Conservation (phyloP, 768 basidiomycete species). For the Tulasnella sp. region DNA sequence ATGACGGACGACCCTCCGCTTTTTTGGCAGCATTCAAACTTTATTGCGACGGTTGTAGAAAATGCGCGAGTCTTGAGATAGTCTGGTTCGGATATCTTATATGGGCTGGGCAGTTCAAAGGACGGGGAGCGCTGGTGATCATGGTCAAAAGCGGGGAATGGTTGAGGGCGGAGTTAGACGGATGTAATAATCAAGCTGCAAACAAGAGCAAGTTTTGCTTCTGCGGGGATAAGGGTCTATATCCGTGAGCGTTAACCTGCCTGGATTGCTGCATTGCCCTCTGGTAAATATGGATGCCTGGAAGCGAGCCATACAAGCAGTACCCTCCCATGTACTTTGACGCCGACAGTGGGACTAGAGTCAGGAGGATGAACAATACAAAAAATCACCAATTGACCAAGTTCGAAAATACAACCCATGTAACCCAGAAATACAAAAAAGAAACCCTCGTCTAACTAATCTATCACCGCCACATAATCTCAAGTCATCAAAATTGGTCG, state of each 20-base stretch:
- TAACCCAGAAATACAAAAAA: background rate
- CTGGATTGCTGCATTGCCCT: too few relatives aligned
- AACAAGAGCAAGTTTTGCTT: background rate
- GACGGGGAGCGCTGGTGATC: background rate
- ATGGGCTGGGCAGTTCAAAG: background rate
- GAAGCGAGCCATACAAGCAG: too few relatives aligned
- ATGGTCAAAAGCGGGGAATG: background rate
- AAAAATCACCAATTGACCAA: background rate
- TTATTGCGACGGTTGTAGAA: background rate
- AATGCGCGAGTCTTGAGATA: background rate
- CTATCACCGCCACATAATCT: too few relatives aligned
- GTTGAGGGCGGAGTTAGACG: background rate
- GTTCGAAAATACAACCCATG: background rate
- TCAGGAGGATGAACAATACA: too few relatives aligned
- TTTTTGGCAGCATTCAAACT: background rate
- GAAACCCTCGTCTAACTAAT: background rate
- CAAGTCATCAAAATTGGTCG: background rate
- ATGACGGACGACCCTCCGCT: background rate
- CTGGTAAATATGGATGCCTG: too few relatives aligned
- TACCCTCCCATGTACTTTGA: too few relatives aligned
- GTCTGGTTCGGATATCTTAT: background rate
- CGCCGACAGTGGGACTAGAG: too few relatives aligned
- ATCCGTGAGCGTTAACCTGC: too few relatives aligned
- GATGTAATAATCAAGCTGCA: background rate
- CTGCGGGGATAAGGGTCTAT: too few relatives aligned